phyloP scores from a whole-genome alignment of 2,329 filamentous ascomycete genomes.

The Pseudogymnoascus sp. region DNA sequence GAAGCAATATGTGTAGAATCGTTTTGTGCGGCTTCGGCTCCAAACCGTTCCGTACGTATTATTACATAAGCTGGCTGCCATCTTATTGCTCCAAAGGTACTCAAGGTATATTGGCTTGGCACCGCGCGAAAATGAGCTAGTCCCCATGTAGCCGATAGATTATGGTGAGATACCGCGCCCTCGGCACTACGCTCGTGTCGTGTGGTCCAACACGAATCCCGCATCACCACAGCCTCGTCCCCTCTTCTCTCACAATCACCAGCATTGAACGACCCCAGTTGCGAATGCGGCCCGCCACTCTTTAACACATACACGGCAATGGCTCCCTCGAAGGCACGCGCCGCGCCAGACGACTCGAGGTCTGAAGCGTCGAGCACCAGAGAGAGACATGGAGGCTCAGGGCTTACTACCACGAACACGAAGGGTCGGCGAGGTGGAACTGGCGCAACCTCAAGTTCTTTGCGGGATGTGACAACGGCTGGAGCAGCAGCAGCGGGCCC shows the following conservation, averaged over 20 bases:
- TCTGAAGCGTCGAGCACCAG: slow-evolving; percentile 31
- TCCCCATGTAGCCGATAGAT: neutral
- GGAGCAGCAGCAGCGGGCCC: slow-evolving; percentile 12
- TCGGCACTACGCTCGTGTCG: neutral
- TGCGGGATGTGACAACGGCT: slow-evolving; percentile 21
- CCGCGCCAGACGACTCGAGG: slow-evolving; percentile 28
- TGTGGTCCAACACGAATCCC: slow-evolving; percentile 1
- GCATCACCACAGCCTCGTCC: neutral
- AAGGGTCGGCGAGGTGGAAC: slow-evolving; percentile 25
- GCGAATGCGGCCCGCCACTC: neutral
- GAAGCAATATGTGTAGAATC: neutral
- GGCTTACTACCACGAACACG: slow-evolving; percentile 13
- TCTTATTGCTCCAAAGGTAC: neutral
- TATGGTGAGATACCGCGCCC: neutral
- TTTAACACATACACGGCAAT: slow-evolving; percentile 17
- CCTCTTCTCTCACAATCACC: neutral
- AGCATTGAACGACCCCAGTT: neutral
- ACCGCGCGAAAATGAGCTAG: neutral
- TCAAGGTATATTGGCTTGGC: neutral
- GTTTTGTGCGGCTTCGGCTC: no score
- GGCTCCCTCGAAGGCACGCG: slow-evolving; percentile 25
- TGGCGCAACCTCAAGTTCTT: slow-evolving; percentile 21
- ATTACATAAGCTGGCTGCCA: neutral
- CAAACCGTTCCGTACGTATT: no score
- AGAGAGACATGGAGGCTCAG: slow-evolving; percentile 22